Evolutionary conservation across 768 basidiomycete species (phyloP).

Genomic region (Leccinum arenicola): DNA sequence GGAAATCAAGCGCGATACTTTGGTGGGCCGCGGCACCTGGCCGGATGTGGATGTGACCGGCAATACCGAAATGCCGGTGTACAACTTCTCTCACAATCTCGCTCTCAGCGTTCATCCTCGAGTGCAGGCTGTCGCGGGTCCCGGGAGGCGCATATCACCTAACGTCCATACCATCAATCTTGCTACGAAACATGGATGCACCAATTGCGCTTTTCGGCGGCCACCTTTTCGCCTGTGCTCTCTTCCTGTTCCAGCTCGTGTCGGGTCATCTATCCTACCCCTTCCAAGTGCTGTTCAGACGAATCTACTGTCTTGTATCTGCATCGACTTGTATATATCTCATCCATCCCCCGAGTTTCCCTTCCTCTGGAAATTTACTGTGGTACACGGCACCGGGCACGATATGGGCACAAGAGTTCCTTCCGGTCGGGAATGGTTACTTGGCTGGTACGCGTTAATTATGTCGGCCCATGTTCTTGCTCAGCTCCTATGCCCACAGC

Average conservation of each 20-base stretch:
- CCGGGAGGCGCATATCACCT: neutral
- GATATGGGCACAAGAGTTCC: constrained; percentile 56
- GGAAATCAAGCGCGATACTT: neutral
- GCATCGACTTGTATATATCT: constrained; percentile 19
- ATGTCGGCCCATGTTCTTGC: neutral
- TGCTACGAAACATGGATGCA: constrained; percentile 20
- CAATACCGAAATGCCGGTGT: neutral
- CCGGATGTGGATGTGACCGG: neutral
- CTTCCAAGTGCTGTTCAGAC: constrained; percentile 17
- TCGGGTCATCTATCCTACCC: constrained; percentile 17
- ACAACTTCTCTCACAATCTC: neutral
- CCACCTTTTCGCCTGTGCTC: constrained; percentile 14
- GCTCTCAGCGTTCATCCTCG: too few species aligned
- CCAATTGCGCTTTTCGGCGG: constrained; percentile 16
- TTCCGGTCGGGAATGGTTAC: constrained; percentile 75
- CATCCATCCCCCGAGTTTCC: constrained; percentile 47
- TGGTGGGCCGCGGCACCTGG: neutral
- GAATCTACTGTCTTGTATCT: constrained; percentile 20
- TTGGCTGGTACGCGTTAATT: constrained; percentile 47
- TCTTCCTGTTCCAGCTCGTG: constrained; percentile 13
- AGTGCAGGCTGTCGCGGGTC: neutral
- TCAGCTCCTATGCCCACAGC: constrained; percentile 36
- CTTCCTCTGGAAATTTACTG: constrained; percentile 68
- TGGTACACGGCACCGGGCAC: constrained; percentile 60
- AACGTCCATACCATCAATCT: neutral